phyloP scores from a whole-genome alignment of 345 rosid genomes.

The Camelina neglecta region DNA sequence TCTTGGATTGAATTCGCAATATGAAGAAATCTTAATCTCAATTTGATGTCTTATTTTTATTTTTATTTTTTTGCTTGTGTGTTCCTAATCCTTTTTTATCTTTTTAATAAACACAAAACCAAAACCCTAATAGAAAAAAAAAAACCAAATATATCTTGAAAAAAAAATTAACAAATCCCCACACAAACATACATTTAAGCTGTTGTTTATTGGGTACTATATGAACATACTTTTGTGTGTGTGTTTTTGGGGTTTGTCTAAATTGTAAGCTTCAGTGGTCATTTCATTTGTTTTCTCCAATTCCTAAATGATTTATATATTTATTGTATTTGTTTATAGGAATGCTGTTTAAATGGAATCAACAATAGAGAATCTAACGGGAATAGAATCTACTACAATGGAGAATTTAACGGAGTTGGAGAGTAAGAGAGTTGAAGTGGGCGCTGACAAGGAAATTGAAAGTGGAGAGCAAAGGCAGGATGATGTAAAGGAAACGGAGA shows the following conservation, averaged over 20 bases:
- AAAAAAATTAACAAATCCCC: neutral
- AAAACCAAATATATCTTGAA: too few species aligned
- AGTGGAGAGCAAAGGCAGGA: slow-evolving; percentile 26
- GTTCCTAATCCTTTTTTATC: neutral
- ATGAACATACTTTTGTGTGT: neutral
- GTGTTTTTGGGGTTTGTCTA: slow-evolving; percentile 1
- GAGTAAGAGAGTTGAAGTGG: slow-evolving; percentile 28
- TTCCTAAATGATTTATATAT: slow-evolving; percentile 6
- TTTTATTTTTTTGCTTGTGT: neutral
- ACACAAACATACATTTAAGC: too few species aligned
- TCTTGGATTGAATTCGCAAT: neutral
- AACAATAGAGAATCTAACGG: slow-evolving; percentile 27
- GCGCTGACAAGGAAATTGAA: neutral
- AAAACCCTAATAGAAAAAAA: neutral
- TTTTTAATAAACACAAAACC: neutral
- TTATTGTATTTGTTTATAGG: slow-evolving; percentile 29
- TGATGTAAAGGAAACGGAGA: slow-evolving; percentile 27
- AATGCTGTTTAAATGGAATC: slow-evolving; percentile 36
- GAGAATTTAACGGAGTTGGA: slow-evolving; percentile 29
- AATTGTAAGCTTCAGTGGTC: neutral
- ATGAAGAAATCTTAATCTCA: neutral
- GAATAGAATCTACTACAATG: slow-evolving; percentile 27
- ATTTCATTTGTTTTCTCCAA: slow-evolving; percentile 10
- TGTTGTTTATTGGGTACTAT: too few species aligned
- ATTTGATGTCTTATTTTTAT: neutral